phyloP scores from a whole-genome alignment of 176 grass and related monocot species.

The Carex scoparia region DNA sequence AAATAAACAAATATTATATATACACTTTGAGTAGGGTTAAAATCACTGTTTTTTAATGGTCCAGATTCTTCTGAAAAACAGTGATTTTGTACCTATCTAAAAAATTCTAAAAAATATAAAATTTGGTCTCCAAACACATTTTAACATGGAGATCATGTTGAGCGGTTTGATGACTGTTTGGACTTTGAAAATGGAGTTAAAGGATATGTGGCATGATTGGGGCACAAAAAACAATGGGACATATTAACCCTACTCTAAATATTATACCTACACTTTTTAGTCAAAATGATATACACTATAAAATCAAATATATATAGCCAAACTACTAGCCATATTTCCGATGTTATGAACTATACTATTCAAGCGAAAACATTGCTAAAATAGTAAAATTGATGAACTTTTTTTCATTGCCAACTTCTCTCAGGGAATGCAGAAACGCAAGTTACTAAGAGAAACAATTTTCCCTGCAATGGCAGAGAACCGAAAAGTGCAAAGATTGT shows the following conservation, averaged over 20 bases:
- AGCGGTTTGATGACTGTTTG: no score
- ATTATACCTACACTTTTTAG: neutral
- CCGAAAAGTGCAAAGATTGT: conserved; percentile 80
- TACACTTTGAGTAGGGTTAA: neutral
- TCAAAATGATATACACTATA: neutral
- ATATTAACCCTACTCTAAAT: neutral
- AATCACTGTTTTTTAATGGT: no score
- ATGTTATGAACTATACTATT: neutral
- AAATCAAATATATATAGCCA: neutral
- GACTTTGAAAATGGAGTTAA: no score
- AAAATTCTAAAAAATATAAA: no score
- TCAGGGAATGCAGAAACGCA: conserved; percentile 93
- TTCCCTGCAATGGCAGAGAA: conserved; percentile 88
- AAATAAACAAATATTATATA: neutral
- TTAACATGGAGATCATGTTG: no score
- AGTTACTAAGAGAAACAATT: conserved; percentile 75
- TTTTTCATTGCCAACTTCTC: neutral
- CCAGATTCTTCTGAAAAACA: no score
- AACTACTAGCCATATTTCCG: neutral
- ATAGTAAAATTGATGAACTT: neutral
- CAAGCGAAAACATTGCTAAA: neutral
- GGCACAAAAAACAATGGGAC: no score
- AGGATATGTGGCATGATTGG: no score
- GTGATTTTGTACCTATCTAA: no score
- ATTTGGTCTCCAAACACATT: no score